Evolutionary conservation across 306 rosid species (phyloP).

Genomic region (Acacia crassicarpa): DNA sequence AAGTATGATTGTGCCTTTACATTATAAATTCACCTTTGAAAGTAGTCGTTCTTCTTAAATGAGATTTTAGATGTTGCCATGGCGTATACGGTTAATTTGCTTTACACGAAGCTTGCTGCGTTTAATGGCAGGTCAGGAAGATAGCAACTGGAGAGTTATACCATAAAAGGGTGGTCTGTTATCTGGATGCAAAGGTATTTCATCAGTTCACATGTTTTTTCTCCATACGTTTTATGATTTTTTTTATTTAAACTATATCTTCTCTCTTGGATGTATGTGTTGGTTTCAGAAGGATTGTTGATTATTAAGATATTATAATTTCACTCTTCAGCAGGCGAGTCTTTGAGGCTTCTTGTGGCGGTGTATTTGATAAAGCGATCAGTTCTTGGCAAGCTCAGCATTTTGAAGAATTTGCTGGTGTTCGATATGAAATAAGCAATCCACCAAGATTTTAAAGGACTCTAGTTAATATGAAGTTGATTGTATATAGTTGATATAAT

Average conservation of each 20-base stretch:
- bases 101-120: constrained; percentile 47
- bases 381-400: neutral
- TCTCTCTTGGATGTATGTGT: constrained; percentile 22
- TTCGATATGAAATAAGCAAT: constrained; percentile 35
- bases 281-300: neutral
- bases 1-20: neutral
- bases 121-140: constrained; percentile 63
- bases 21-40: neutral
- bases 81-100: constrained; percentile 33
- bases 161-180: constrained; percentile 31
- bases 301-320: constrained; percentile 15
- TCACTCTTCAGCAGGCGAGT: constrained; percentile 43
- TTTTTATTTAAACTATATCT: constrained; percentile 23
- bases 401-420: constrained; percentile 34
- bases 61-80: constrained; percentile 14
- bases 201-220: constrained; percentile 17
- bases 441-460: constrained; percentile 26
- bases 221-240: neutral
- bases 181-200: constrained; percentile 45
- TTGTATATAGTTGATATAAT: constrained; percentile 28
- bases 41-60: constrained; percentile 17
- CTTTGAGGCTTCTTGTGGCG: constrained; percentile 37
- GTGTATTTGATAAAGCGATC: constrained; percentile 41
- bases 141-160: constrained; percentile 44
- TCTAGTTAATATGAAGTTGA: constrained; percentile 28